Conservation (phyloP, 2,329 filamentous ascomycete species). For the Penicillium sclerotigenum region DNA sequence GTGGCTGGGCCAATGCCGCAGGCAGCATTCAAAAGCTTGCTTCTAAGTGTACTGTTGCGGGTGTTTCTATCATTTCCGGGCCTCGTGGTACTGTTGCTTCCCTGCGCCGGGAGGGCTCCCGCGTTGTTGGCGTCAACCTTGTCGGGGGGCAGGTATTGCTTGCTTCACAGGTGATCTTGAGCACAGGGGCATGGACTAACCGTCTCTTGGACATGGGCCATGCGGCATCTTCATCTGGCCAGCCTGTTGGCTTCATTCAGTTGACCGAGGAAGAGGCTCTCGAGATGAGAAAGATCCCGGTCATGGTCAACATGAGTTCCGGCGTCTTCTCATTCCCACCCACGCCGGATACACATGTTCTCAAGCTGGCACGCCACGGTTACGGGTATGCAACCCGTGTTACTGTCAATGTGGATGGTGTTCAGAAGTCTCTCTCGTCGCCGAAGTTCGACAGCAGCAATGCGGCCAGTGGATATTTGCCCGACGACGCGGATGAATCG, state of each 20-base stretch:
- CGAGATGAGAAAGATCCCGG: conserved; percentile 60
- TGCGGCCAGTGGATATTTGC: conserved; percentile 37
- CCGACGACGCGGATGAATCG: conserved; percentile 55
- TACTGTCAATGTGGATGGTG: conserved; percentile 20
- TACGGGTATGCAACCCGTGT: conserved; percentile 56
- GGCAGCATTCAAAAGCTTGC: conserved; percentile 43
- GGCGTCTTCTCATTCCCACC: conserved; percentile 53
- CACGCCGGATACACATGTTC: conserved; percentile 43
- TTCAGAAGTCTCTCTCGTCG: conserved; percentile 31
- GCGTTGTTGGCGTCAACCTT: conserved; percentile 58
- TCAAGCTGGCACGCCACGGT: conserved; percentile 65
- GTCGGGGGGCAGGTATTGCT: conserved; percentile 47
- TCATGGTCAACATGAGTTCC: conserved; percentile 46
- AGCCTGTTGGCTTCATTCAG: conserved; percentile 71
- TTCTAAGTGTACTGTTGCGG: conserved; percentile 25
- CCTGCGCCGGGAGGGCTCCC: conserved; percentile 25
- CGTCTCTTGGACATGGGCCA: conserved; percentile 70
- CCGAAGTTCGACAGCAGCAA: conserved; percentile 39
- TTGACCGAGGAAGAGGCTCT: conserved; percentile 67
- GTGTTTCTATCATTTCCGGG: conserved; percentile 48
- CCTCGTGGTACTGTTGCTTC: conserved; percentile 28
- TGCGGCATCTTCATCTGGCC: conserved; percentile 71
- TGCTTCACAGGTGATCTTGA: conserved; percentile 71
- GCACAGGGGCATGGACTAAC: conserved; percentile 80
- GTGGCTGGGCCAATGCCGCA: conserved; percentile 79